A percentile compares a stretch with the other conserved stretches of the same genome.
These are phyloP conservation scores for Aspergillus piperis DNA, from an alignment of 2,329 filamentous ascomycete species.

Conservation along the genomic window DNA sequence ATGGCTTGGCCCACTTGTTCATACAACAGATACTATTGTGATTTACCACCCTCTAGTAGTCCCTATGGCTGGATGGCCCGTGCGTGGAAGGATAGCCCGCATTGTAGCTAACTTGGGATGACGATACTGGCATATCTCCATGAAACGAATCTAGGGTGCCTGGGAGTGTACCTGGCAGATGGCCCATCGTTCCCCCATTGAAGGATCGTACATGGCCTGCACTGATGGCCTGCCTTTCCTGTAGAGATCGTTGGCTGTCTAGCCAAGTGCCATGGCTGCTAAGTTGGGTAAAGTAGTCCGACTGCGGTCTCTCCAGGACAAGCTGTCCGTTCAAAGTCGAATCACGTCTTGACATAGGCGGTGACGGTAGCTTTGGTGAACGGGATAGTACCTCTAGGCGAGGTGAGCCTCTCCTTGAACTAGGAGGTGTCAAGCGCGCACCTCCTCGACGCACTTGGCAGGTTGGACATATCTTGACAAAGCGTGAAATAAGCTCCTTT, in stretches of 20 bases:
- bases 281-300: constrained; percentile 32
- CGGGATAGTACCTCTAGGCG: constrained; percentile 35
- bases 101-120: constrained; percentile 33
- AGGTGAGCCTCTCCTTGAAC: constrained; percentile 42
- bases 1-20: background rate
- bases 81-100: constrained; percentile 30
- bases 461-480: constrained; percentile 54
- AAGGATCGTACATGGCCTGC: constrained; percentile 26
- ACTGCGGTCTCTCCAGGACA: constrained; percentile 29
- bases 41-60: constrained; percentile 24
- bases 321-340: constrained; percentile 34
- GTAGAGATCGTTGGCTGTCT: constrained; percentile 28
- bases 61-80: constrained; percentile 30
- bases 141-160: constrained; percentile 33
- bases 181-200: constrained; percentile 22
- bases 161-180: constrained; percentile 29
- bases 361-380: constrained; percentile 41
- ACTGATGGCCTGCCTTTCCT: constrained; percentile 20
- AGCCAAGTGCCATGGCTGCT: constrained; percentile 33
- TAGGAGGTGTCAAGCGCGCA: constrained; percentile 44
- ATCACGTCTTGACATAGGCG: constrained; percentile 39
- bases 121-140: constrained; percentile 30
- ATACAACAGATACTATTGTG: background rate
- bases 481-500: constrained; percentile 54
- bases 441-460: constrained; percentile 51